Conservation (phyloP, 176 grass and related monocot genomes). For the Pontederia paniculata region DNA sequence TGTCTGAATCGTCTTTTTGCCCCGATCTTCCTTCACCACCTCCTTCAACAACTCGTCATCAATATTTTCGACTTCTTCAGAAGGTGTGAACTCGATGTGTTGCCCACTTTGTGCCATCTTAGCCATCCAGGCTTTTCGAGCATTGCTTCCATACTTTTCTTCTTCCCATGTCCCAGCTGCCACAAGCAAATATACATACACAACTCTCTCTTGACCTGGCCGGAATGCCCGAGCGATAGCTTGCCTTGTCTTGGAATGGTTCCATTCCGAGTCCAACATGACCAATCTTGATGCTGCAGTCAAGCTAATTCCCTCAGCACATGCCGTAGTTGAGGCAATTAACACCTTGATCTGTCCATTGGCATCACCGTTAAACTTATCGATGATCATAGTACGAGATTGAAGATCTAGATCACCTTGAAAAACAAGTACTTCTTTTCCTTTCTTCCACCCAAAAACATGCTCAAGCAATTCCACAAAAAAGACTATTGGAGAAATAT, state of each 20-base stretch:
- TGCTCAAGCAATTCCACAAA: slow-evolving; percentile 54
- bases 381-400: slow-evolving; percentile 40
- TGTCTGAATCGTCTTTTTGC: no score
- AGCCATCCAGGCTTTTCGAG: no score
- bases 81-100: no score
- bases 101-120: no score
- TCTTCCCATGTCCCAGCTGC: slow-evolving; percentile 54
- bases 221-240: slow-evolving; percentile 75
- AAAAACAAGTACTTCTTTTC: slow-evolving; percentile 52
- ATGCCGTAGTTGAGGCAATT: slow-evolving; percentile 71
- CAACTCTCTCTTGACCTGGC: slow-evolving; percentile 70
- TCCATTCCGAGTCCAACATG: slow-evolving; percentile 92
- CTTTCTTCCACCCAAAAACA: slow-evolving; percentile 45
- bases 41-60: no score
- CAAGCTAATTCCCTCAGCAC: slow-evolving; percentile 73
- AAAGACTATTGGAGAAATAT: slow-evolving; percentile 41
- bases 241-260: slow-evolving; percentile 68
- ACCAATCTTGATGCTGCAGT: slow-evolving; percentile 72
- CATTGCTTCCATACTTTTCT: slow-evolving; percentile 37
- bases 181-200: slow-evolving; percentile 76
- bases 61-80: no score
- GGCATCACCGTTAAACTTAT: slow-evolving; percentile 50
- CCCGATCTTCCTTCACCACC: no score
- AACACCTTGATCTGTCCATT: slow-evolving; percentile 58
- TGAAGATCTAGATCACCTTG: slow-evolving; percentile 26